Percentiles rank a stretch among this genome's conserved stretches.
These are phyloP conservation scores for Tremella mesenterica DNA, from an alignment of 768 basidiomycete genomes.

Conservation along the genomic window DNA sequence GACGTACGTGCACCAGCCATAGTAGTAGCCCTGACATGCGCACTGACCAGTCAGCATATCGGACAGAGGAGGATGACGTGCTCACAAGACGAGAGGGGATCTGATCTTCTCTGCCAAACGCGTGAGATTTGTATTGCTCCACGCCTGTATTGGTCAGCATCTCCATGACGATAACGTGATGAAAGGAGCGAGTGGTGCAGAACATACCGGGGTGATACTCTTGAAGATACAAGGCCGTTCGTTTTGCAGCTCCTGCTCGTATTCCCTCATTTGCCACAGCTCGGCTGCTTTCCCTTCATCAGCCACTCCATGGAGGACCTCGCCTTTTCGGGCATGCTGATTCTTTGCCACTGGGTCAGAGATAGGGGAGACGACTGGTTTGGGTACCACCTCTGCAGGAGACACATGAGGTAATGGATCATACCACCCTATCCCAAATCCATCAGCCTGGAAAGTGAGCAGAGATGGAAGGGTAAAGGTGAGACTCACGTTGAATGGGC, in stretches of 20 bases:
- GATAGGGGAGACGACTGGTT: background rate
- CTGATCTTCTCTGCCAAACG: constrained; percentile 95
- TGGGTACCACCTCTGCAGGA: constrained; percentile 2
- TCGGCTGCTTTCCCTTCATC: constrained; percentile 11
- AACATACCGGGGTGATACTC: constrained; percentile 77
- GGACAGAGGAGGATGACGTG: background rate
- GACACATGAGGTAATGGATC: constrained; percentile 53
- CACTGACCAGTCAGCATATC: constrained; percentile 45
- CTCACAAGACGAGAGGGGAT: constrained; percentile 86
- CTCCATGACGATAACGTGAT: background rate
- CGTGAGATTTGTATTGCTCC: constrained; percentile 92
- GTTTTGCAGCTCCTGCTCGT: constrained; percentile 33
- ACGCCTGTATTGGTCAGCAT: constrained; percentile 54
- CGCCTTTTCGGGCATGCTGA: constrained; percentile 4
- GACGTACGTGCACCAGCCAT: constrained; percentile 43
- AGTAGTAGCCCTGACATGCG: constrained; percentile 88
- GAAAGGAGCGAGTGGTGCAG: background rate
- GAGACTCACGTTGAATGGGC: constrained; percentile 35
- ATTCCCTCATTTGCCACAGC: constrained; percentile 18
- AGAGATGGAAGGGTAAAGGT: background rate
- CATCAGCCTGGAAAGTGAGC: constrained; percentile 51
- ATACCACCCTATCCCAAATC: constrained; percentile 99
- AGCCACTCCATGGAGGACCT: background rate
- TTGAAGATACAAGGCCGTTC: constrained; percentile 81
- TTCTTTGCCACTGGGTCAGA: constrained; percentile 4